Conservation (phyloP, 345 rosid species). For the Citrus maxima region DNA sequence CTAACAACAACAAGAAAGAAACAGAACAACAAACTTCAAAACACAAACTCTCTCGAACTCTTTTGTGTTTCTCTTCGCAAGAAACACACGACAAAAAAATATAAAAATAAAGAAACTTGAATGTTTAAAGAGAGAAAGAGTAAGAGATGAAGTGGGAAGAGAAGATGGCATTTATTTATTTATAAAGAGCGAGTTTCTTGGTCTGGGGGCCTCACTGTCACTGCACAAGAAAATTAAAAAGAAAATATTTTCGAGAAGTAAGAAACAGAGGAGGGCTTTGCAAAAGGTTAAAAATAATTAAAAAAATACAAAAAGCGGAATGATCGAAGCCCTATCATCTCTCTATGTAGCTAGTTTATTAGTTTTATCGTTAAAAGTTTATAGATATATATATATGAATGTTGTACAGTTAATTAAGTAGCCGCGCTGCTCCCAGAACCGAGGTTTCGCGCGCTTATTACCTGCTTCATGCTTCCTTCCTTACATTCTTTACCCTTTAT, state of each 20-base stretch:
- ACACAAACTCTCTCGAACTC: background rate
- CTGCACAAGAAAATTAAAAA: constrained; percentile 23
- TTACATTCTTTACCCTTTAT: background rate
- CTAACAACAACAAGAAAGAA: background rate
- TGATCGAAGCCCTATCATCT: background rate
- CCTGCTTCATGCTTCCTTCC: background rate
- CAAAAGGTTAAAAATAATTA: background rate
- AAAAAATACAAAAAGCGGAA: background rate
- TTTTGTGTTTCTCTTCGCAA: background rate
- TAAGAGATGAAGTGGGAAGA: background rate
- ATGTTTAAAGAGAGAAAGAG: background rate
- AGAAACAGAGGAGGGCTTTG: background rate
- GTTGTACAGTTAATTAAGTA: background rate
- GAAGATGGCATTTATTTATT: constrained; percentile 19
- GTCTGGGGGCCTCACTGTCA: constrained; percentile 26
- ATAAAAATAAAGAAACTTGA: background rate
- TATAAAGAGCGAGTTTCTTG: background rate
- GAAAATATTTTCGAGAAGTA: background rate
- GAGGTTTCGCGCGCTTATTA: constrained; percentile 2
- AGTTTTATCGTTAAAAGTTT: background rate
- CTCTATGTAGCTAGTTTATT: background rate
- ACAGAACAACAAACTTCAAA: background rate
- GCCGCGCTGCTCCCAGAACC: background rate
- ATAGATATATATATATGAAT: too few species aligned
- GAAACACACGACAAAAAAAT: background rate